Evolutionary conservation across 176 grass and related monocot genomes (phyloP).

Genomic region (Aegilops sharonensis): DNA sequence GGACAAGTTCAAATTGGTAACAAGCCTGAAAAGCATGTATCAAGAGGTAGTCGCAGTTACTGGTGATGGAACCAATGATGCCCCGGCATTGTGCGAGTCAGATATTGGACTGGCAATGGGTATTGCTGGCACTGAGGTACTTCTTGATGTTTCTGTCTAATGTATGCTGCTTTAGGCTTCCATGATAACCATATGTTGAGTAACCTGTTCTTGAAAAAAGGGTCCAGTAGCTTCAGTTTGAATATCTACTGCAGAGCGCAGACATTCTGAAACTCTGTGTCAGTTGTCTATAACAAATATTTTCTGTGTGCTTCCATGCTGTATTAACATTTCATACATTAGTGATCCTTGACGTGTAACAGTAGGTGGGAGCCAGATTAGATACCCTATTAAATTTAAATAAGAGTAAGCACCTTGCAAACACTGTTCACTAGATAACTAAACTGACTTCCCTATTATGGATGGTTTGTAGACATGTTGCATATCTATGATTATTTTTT

Average conservation of each 20-base stretch:
- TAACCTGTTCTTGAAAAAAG: neutral
- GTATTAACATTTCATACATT: neutral
- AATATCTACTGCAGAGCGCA: neutral
- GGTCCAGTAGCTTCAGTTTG: neutral
- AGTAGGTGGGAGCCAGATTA: neutral
- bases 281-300: neutral
- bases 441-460: neutral
- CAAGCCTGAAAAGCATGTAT: slow-evolving; percentile 59
- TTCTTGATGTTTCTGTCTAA: neutral
- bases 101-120: slow-evolving; percentile 97
- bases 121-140: slow-evolving; percentile 89
- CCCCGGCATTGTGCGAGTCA: slow-evolving; percentile 74
- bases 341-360: neutral
- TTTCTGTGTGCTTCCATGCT: neutral
- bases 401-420: neutral
- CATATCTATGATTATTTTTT: neutral
- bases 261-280: neutral
- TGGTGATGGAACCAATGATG: slow-evolving; percentile 98
- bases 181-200: slow-evolving; percentile 5
- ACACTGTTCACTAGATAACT: neutral
- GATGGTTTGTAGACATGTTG: neutral
- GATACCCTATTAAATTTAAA: neutral
- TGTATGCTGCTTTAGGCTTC: neutral
- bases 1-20: slow-evolving; percentile 93
- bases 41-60: slow-evolving; percentile 91